These are phyloP conservation scores for Diospyros lotus DNA, from an alignment of 148 eudicot genomes.

Conservation along the genomic window DNA sequence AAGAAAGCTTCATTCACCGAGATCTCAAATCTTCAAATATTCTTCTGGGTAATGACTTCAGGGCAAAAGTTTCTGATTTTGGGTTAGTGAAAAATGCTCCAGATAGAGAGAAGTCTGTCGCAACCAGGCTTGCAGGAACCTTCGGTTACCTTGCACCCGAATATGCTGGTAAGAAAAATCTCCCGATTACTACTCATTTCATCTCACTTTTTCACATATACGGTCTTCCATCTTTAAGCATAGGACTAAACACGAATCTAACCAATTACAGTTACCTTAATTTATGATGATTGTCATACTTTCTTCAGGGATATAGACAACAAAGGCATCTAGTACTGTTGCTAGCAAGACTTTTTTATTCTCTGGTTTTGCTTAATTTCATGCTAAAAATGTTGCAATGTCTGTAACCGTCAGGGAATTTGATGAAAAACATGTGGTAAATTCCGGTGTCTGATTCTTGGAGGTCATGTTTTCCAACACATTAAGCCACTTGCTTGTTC, in stretches of 20 bases:
- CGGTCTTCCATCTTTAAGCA: not conserved
- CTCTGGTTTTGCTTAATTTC: no score
- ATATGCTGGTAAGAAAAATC: constrained; percentile 52
- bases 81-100: constrained; percentile 78
- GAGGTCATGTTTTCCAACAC: no score
- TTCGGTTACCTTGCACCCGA: constrained; percentile 81
- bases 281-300: not conserved
- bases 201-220: not conserved
- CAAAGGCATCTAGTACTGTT: no score
- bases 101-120: constrained; percentile 52
- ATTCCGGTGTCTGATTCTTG: no score
- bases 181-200: not conserved
- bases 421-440: no score
- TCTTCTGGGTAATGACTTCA: constrained; percentile 54
- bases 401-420: no score
- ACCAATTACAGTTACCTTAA: not conserved
- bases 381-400: no score
- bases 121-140: constrained; percentile 70
- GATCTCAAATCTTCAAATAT: constrained; percentile 72
- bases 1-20: constrained; percentile 66
- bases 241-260: not conserved
- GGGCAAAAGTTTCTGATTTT: constrained; percentile 65
- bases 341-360: no score
- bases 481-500: no score
- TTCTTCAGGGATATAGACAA: not conserved